Percentiles rank a stretch among this genome's conserved stretches.
phyloP scores from a whole-genome alignment of 2,329 filamentous ascomycete species.

The Talaromyces sp. region DNA sequence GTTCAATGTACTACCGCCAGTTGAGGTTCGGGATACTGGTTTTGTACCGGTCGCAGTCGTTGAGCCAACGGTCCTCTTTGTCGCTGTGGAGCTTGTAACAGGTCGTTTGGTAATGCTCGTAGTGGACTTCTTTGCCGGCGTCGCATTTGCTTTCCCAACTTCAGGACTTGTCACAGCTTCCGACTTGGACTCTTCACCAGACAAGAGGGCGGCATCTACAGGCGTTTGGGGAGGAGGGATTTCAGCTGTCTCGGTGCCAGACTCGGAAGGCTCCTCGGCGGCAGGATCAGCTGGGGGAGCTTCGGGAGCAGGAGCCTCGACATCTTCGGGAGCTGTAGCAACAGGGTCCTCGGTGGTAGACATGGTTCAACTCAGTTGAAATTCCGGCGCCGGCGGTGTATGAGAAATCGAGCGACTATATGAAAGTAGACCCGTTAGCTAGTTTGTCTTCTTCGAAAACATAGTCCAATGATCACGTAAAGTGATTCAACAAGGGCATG shows the following conservation, averaged over 20 bases:
- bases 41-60: conserved; percentile 27
- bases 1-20: conserved; percentile 36
- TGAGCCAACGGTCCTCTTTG: conserved; percentile 28
- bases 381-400: not conserved
- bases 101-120: conserved; percentile 18
- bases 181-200: conserved; percentile 28
- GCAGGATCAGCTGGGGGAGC: not conserved
- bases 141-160: conserved; percentile 30
- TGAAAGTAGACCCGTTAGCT: not conserved
- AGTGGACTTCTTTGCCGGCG: conserved; percentile 28
- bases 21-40: conserved; percentile 25
- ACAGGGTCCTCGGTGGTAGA: conserved; percentile 14
- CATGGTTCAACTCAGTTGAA: conserved; percentile 21
- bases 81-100: conserved; percentile 29
- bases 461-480: not conserved
- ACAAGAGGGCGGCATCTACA: conserved; percentile 29
- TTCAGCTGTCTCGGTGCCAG: conserved; percentile 27
- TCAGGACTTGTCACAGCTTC: conserved; percentile 32
- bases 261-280: conserved; percentile 10
- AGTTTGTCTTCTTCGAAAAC: not conserved
- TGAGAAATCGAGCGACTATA: not conserved
- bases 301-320: conserved; percentile 19
- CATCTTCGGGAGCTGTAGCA: conserved; percentile 24
- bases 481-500: not conserved
- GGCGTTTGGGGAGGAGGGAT: conserved; percentile 31